Percentiles rank a stretch among this genome's conserved stretches.
phyloP scores from a whole-genome alignment of 177 flowering plant species.

The Telopea speciosissima region DNA sequence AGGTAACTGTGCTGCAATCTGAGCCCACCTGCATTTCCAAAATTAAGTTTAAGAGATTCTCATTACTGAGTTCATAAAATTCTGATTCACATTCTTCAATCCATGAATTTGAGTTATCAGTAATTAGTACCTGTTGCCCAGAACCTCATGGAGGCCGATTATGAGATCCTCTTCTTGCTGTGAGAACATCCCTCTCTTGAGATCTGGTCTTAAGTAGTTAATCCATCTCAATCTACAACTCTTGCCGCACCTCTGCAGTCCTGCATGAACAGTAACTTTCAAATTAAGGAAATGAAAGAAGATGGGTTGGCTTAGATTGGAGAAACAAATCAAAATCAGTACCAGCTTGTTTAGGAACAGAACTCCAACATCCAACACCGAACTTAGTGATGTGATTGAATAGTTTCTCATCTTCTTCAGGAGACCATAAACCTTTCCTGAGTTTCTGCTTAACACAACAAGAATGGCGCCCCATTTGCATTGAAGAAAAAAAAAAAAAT shows the following conservation, averaged over 20 bases:
- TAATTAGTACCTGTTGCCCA: constrained; percentile 77
- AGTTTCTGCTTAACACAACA: constrained; percentile 64
- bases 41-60: not conserved
- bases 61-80: not conserved
- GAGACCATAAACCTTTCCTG: constrained; percentile 91
- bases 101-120: not conserved
- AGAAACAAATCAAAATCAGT: not conserved
- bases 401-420: constrained; percentile 91
- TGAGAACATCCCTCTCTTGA: constrained; percentile 90
- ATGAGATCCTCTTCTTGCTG: constrained; percentile 83
- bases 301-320: no score
- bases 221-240: constrained; percentile 97
- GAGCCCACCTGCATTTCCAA: constrained; percentile 72
- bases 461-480: constrained; percentile 66
- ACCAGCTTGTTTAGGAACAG: constrained; percentile 92
- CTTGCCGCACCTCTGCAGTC: constrained; percentile 94
- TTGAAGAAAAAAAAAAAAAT: not conserved
- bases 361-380: constrained; percentile 96
- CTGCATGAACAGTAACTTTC: constrained; percentile 32
- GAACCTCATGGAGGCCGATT: constrained; percentile 62
- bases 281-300: no score
- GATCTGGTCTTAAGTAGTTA: constrained; percentile 91
- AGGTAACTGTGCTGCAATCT: constrained; percentile 79
- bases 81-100: not conserved
- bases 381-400: constrained; percentile 62